A percentile compares a stretch with the other conserved stretches of the same genome.
Conservation (phyloP, 148 eudicot genomes). For the Dianthus caryophyllus region DNA sequence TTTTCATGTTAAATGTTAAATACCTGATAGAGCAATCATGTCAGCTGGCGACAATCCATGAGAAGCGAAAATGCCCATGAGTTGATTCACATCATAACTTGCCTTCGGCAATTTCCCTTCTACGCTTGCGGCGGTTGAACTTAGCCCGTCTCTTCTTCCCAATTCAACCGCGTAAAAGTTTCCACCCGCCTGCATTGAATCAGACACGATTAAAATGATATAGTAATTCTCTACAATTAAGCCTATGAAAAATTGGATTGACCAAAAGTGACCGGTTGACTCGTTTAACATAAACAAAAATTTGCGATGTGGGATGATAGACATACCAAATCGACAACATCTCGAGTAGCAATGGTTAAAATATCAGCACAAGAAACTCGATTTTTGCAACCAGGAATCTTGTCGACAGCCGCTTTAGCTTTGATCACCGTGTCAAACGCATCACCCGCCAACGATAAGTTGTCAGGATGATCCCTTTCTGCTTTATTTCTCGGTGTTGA, state of each 20-base stretch:
- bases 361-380: conserved; percentile 76
- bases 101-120: conserved; percentile 53
- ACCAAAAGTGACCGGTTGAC: too few relatives aligned
- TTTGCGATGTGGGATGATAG: not conserved
- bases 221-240: not conserved
- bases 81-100: conserved; percentile 42
- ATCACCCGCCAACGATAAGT: conserved; percentile 62
- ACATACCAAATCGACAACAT: conserved; percentile 50
- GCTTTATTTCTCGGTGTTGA: conserved; percentile 41
- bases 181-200: conserved; percentile 48
- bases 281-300: not conserved
- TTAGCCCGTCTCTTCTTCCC: conserved; percentile 62
- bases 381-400: conserved; percentile 41
- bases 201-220: not conserved
- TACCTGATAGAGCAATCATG: conserved; percentile 76
- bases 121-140: conserved; percentile 47
- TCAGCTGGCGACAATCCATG: conserved; percentile 44
- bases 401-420: conserved; percentile 62
- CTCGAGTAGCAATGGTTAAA: conserved; percentile 66
- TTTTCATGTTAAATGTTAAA: conserved; percentile 41
- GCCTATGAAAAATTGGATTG: not conserved
- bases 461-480: conserved; percentile 65
- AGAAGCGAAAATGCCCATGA: conserved; percentile 41
- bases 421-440: conserved; percentile 66
- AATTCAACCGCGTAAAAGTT: conserved; percentile 55